Evolutionary conservation across 352 stramenopile genomes (phyloP), one percentile per base, ranked within the genome.

Genomic region (Globisporangium paroecandrum): DNA sequence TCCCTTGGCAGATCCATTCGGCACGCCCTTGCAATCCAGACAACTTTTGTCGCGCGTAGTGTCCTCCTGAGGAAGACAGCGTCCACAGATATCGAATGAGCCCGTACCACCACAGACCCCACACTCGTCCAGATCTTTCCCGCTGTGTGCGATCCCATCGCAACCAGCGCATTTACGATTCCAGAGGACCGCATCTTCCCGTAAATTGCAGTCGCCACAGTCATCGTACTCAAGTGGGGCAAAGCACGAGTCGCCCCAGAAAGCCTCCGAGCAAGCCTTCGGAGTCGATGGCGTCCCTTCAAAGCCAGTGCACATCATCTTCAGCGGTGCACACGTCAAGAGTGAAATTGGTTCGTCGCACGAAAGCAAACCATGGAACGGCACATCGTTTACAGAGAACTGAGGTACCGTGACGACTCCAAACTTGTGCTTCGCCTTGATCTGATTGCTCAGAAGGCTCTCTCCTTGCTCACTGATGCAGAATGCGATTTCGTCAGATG

Each of bases 81-180:
- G 61, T 13, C 74, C 71, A 13, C 74, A 81, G 13, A 72, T 15
- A 22, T 81, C 71, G 15, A 75, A 75, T 22, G 69, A 69, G 5
- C 74, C 74, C 13, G 71, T 58, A 8, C 74, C 74, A n/a, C 66
- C 71, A 25, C 74, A 81, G 3, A 81, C 61, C 1, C 74, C 71
- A 22, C 74, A 81, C n/a, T 65, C 49, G 34, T 81, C 74, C 9
- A 65, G 4, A 3, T 58, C 46, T 58, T 72, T 73, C 18, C 58
- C 66, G 32, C 74, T 81, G 65, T 76, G 47, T 20, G 43, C 36
- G 54, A 81, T 46, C 10, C 58, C 67, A 32, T 81, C 72, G 22
- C 72, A 81, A 10, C 75, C 75, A 0, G 24, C 34, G 49, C 72
- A 81, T 20, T 67, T 56, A 1, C 25, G 34, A 25, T 79, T 81